Base-by-base conservation (phyloP, 768 basidiomycete genomes). In the Dictyophora rubrovolvata region DNA sequence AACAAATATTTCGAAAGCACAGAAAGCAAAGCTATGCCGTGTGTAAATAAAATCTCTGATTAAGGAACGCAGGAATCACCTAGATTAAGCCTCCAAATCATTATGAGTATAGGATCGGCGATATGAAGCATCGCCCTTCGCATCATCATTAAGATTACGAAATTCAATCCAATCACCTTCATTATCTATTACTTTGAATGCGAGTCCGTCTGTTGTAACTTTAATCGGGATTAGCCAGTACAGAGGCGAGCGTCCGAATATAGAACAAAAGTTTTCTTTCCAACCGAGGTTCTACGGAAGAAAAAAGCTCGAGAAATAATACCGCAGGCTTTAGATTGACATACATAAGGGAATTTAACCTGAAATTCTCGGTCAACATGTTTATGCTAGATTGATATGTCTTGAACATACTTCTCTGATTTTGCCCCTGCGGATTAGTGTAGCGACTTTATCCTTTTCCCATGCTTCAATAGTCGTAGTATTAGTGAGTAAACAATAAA, bases 401-500 rank as follows among this genome's bases (percentile, higher is more conserved):
- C 20, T 33, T 65, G 66, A 20, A 56, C 65, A 17, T 36, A 88
- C 88, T 72, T 93, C 87, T 54, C 78, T 82, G 59, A 97, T 86
- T 70, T 88, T 90, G 5, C 94, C 95, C 59, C 86, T 76, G 18
- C 87, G 81, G 54, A 90, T 83, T 64, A 99, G 78, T 0, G 83
- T 87, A 5, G 93, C 87, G 1, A 84, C 92, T 71, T 88, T 94
- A 67, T 98, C 93, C 72, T 98, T 98, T 71, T 99, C 96, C 90
- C 91, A 95, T 0, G 88, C 84, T 73, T 99, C 96, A 53, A 99
- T 97, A 0, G 96, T 98, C 0, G 95, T 99, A 1, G 86, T 83
- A 70, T 99, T 99, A 10, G 78, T 79, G 6, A 79, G 65, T 23
- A 97, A 69, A 53, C 80, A 77, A 66, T 85, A 87, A 62, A 94